Percentiles rank a stretch among this genome's conserved stretches.
Evolutionary conservation across 192 early-diverging fungal genomes (phyloP).

Genomic region (Coemansia sp.): DNA sequence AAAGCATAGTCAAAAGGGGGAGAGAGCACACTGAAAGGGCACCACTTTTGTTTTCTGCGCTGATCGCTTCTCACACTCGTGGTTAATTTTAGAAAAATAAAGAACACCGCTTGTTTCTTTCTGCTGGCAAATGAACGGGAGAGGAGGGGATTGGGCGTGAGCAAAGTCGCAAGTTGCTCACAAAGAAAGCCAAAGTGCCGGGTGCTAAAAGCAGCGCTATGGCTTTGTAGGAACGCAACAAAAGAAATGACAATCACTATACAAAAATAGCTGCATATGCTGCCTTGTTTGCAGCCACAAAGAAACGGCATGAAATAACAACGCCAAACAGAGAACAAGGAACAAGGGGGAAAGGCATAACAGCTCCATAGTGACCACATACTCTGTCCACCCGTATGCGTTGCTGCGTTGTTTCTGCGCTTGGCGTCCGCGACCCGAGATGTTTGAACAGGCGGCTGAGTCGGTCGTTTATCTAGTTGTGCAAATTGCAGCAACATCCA

Average conservation of each 20-base stretch:
- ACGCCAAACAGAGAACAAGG: neutral
- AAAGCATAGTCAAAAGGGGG: neutral
- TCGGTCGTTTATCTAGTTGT: slow-evolving; percentile 44
- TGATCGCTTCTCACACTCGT: neutral
- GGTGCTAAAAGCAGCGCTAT: too few relatives aligned
- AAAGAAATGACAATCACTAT: neutral
- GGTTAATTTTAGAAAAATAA: slow-evolving; percentile 1
- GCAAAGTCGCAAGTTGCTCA: neutral
- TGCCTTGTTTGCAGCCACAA: neutral
- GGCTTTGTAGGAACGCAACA: too few relatives aligned
- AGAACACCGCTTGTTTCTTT: too few relatives aligned
- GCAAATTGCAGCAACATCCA: neutral
- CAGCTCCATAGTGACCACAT: slow-evolving; percentile 6
- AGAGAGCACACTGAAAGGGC: neutral
- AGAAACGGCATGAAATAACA: neutral
- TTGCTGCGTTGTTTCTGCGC: slow-evolving; percentile 24
- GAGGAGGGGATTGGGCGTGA: neutral
- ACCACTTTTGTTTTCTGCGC: neutral
- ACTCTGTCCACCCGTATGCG: slow-evolving; percentile 42
- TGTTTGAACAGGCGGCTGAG: slow-evolving; percentile 51
- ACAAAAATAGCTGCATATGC: neutral
- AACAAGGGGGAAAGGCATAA: neutral
- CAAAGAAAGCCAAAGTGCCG: too few relatives aligned
- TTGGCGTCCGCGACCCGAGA: slow-evolving; percentile 31
- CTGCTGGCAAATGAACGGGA: too few relatives aligned